Evolutionary conservation across 495 filamentous ascomycete genomes (phyloP).

Genomic region (Parathielavia appendiculata): DNA sequence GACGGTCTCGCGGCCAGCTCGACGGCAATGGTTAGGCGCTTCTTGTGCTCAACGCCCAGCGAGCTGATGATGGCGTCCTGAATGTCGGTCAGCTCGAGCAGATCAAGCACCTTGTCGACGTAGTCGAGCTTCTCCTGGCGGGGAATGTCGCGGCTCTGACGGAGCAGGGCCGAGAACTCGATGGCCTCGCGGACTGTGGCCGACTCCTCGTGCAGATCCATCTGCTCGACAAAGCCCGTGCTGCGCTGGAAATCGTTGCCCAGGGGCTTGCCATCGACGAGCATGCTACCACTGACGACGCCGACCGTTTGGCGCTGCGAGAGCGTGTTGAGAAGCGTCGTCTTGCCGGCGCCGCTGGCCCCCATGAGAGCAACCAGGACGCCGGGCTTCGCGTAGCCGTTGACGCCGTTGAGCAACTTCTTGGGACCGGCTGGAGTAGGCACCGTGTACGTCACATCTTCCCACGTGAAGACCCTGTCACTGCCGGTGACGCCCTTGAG

Average conservation of each 20-base stretch:
- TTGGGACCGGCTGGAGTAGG: constrained; percentile 55
- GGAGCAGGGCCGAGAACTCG: constrained; percentile 71
- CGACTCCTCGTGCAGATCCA: constrained; percentile 77
- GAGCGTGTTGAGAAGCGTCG: constrained; percentile 60
- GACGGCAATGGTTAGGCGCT: constrained; percentile 82
- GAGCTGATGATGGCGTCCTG: constrained; percentile 79
- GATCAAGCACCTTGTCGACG: constrained; percentile 81
- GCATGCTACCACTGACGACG: constrained; percentile 65
- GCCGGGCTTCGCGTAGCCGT: constrained; percentile 76
- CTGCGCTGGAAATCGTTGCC: constrained; percentile 69
- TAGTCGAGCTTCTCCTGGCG: constrained; percentile 72
- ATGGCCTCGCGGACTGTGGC: constrained; percentile 84
- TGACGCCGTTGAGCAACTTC: constrained; percentile 61
- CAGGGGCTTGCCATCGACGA: constrained; percentile 69
- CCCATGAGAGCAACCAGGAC: constrained; percentile 79
- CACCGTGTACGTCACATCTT: constrained; percentile 59
- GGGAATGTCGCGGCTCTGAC: constrained; percentile 63
- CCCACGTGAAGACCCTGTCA: constrained; percentile 54
- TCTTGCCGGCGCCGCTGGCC: constrained; percentile 77
- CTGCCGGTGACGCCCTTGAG: constrained; percentile 18
- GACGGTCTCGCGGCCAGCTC: constrained; percentile 85
- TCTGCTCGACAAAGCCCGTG: constrained; percentile 84
- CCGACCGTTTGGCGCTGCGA: constrained; percentile 72
- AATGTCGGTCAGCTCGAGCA: constrained; percentile 75
- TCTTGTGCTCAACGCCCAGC: constrained; percentile 57